Percentiles rank a stretch among this genome's conserved stretches.
phyloP scores from a whole-genome alignment of 148 eudicot genomes.

The Nyssa sinensis region DNA sequence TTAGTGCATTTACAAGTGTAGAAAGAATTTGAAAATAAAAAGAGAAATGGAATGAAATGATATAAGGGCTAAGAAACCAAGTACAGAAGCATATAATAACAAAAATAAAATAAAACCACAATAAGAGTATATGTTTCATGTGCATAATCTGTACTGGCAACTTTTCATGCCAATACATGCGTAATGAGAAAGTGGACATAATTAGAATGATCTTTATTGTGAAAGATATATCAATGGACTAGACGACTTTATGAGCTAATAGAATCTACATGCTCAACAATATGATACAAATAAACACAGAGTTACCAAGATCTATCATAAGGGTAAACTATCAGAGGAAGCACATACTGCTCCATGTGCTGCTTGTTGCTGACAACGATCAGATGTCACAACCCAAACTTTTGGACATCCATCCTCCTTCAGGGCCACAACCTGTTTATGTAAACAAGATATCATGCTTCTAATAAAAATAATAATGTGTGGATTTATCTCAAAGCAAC shows the following conservation, averaged over 20 bases:
- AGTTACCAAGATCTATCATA: not conserved
- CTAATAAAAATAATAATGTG: not conserved
- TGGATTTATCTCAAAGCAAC: not conserved
- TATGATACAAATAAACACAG: not conserved
- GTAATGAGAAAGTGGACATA: no score
- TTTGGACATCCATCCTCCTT: conserved; percentile 92
- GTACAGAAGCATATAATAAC: not conserved
- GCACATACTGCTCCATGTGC: conserved; percentile 86
- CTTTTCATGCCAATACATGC: not conserved
- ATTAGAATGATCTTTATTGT: no score
- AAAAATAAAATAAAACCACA: not conserved
- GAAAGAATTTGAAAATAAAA: no score
- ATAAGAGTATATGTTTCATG: no score
- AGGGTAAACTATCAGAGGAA: conserved; percentile 5
- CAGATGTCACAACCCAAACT: conserved; percentile 98
- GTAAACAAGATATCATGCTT: conserved; percentile 8
- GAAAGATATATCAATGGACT: no score
- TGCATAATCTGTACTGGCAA: not conserved
- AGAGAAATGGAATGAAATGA: not conserved
- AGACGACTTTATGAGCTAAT: not conserved
- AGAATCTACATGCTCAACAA: not conserved
- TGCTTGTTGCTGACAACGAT: conserved; percentile 78
- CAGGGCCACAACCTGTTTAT: conserved; percentile 72
- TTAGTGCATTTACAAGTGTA: not conserved
- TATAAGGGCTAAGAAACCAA: not conserved